A percentile compares a stretch with the other conserved stretches of the same genome.
Conservation (phyloP, 140 eudicot genomes). For the Oenanthe javanica region DNA sequence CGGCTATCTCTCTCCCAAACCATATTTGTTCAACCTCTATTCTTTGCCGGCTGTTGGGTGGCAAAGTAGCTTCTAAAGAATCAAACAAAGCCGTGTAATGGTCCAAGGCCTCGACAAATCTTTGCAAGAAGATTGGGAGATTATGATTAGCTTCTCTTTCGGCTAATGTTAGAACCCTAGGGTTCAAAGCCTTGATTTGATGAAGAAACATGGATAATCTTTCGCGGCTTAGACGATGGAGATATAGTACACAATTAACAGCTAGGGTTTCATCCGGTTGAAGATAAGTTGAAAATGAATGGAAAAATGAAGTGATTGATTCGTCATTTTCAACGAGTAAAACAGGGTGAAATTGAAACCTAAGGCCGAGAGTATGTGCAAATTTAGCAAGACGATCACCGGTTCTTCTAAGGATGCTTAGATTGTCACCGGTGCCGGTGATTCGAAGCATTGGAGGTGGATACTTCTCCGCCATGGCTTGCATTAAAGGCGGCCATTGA, state of each 20-base stretch:
- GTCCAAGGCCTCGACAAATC: conserved; percentile 62
- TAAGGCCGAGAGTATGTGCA: conserved; percentile 62
- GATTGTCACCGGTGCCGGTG: conserved; percentile 59
- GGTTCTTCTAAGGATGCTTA: conserved; percentile 39
- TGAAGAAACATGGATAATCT: conserved; percentile 31
- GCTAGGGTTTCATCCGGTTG: conserved; percentile 60
- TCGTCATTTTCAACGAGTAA: conserved; percentile 30
- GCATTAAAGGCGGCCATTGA: conserved; percentile 95
- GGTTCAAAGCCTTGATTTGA: conserved; percentile 53
- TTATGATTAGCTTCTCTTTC: conserved; percentile 78
- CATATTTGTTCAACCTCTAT: conserved; percentile 60
- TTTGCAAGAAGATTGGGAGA: conserved; percentile 45
- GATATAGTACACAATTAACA: conserved; percentile 58
- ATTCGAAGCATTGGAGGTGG: conserved; percentile 57
- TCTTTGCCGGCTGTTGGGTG: conserved; percentile 70
- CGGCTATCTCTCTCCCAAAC: conserved; percentile 71
- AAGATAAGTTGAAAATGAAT: conserved; percentile 9
- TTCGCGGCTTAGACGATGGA: conserved; percentile 63
- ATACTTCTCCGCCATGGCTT: conserved; percentile 54
- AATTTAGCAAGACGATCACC: conserved; percentile 74
- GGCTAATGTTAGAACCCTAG: conserved; percentile 60
- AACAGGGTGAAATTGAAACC: conserved; percentile 59
- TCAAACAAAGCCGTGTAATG: conserved; percentile 71
- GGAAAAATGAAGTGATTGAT: conserved; percentile 18
- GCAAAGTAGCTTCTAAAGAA: conserved; percentile 83